Percentiles rank a stretch among this genome's conserved stretches.
These are phyloP conservation scores for Arabidopsis arenosa DNA, from an alignment of 345 rosid genomes.

Conservation along the genomic window DNA sequence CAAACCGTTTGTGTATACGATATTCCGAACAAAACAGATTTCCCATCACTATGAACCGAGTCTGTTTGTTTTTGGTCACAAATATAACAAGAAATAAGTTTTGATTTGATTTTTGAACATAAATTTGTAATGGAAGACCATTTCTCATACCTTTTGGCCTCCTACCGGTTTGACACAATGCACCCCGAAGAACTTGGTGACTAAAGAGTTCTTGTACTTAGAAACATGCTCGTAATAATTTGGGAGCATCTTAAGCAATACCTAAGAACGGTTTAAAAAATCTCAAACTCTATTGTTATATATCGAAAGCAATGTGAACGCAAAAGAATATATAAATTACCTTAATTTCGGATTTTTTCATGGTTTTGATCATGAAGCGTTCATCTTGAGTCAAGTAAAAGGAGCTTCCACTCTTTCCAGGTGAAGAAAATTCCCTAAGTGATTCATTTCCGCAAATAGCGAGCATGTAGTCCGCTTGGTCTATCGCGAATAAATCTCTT, in stretches of 20 bases:
- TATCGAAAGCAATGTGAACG: not conserved
- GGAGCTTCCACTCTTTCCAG: constrained; percentile 79
- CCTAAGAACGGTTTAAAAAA: constrained; percentile 49
- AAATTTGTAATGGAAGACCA: not conserved
- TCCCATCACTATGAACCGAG: constrained; percentile 72
- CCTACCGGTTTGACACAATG: constrained; percentile 73
- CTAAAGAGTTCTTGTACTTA: constrained; percentile 64
- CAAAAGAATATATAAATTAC: constrained; percentile 42
- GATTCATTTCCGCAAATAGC: constrained; percentile 77
- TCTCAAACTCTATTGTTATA: constrained; percentile 2
- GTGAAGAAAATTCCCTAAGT: constrained; percentile 73
- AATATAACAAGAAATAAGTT: not conserved
- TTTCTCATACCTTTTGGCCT: constrained; percentile 60
- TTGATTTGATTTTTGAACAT: not conserved
- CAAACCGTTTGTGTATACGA: constrained; percentile 68
- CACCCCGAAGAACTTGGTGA: constrained; percentile 75
- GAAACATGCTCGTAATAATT: constrained; percentile 70
- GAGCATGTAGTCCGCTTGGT: constrained; percentile 71
- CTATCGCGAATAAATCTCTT: constrained; percentile 69
- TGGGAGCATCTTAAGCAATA: constrained; percentile 67
- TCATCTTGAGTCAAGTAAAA: constrained; percentile 77
- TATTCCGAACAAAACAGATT: constrained; percentile 69
- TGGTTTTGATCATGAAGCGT: constrained; percentile 73
- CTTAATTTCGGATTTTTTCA: constrained; percentile 79
- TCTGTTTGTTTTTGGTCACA: constrained; percentile 43